These are phyloP conservation scores for Calonectria henricotiae DNA, from an alignment of 2,329 filamentous ascomycete species.

Conservation along the genomic window DNA sequence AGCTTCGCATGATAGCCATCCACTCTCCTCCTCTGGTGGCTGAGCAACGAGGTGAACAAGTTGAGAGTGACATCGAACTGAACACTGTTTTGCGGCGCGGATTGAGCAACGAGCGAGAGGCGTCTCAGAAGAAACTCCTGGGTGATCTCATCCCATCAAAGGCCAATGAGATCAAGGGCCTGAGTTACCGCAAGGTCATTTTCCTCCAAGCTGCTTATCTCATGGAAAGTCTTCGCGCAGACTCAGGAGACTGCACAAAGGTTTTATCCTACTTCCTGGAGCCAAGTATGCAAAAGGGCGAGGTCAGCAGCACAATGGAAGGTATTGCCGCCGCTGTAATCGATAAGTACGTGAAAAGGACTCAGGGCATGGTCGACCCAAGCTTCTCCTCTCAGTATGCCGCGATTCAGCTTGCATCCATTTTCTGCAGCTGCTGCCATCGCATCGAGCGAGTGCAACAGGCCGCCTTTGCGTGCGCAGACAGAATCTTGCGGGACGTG, in stretches of 20 bases:
- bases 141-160: constrained; percentile 82
- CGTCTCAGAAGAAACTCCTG: constrained; percentile 86
- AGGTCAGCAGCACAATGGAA: constrained; percentile 78
- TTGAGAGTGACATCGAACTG: constrained; percentile 96
- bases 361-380: constrained; percentile 79
- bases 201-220: constrained; percentile 93
- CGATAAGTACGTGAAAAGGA: constrained; percentile 84
- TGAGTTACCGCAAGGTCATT: constrained; percentile 92
- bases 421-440: constrained; percentile 93
- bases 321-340: constrained; percentile 79
- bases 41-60: constrained; percentile 89
- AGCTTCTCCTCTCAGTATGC: constrained; percentile 92
- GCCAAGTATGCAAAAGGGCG: constrained; percentile 80
- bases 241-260: constrained; percentile 91
- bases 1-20: constrained; percentile 87
- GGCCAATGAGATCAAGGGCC: constrained; percentile 82
- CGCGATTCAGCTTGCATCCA: constrained; percentile 87
- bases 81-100: constrained; percentile 94
- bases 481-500: constrained; percentile 86
- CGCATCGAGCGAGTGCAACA: constrained; percentile 93
- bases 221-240: constrained; percentile 89
- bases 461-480: constrained; percentile 86
- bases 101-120: constrained; percentile 83
- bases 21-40: constrained; percentile 91
- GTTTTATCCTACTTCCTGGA: constrained; percentile 95